Percentiles rank a stretch among this genome's conserved stretches.
Evolutionary conservation across 1,284 basidiomycete species (phyloP).

Genomic region (Amylostereum areolatum): DNA sequence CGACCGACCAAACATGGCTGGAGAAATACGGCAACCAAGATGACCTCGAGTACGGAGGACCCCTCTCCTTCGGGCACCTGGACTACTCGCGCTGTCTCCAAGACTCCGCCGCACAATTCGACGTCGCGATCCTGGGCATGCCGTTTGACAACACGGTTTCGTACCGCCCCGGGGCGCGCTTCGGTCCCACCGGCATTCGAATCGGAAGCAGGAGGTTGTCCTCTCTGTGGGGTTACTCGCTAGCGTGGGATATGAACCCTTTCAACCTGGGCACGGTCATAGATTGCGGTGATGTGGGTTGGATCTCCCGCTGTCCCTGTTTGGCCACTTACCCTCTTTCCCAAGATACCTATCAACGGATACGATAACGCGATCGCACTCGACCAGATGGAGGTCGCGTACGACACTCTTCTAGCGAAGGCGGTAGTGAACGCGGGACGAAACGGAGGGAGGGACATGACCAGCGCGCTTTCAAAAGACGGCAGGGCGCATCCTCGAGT

Average conservation of each 20-base stretch:
- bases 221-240: slow-evolving; percentile 49
- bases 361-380: slow-evolving; percentile 74
- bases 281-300: slow-evolving; percentile 58
- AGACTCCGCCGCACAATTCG: slow-evolving; percentile 47
- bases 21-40: slow-evolving; percentile 66
- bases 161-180: slow-evolving; percentile 72
- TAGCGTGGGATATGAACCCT: slow-evolving; percentile 66
- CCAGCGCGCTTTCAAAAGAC: slow-evolving; percentile 39
- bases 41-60: slow-evolving; percentile 67
- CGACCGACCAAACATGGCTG: slow-evolving; percentile 42
- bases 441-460: slow-evolving; percentile 18
- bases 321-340: neutral
- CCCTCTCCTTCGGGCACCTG: slow-evolving; percentile 67
- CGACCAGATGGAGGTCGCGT: slow-evolving; percentile 76
- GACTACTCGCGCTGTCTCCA: slow-evolving; percentile 69
- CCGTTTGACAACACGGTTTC: slow-evolving; percentile 75
- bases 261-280: slow-evolving; percentile 53
- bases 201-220: slow-evolving; percentile 68
- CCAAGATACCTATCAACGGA: slow-evolving; percentile 59
- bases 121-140: slow-evolving; percentile 75
- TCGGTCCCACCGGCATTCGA: slow-evolving; percentile 78
- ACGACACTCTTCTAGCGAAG: slow-evolving; percentile 62
- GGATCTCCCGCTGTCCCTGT: too few relatives aligned
- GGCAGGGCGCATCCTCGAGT: slow-evolving; percentile 60
- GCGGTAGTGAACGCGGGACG: slow-evolving; percentile 31